Evolutionary conservation across 495 filamentous ascomycete species (phyloP).

Genomic region (Neurospora tetraspora): DNA sequence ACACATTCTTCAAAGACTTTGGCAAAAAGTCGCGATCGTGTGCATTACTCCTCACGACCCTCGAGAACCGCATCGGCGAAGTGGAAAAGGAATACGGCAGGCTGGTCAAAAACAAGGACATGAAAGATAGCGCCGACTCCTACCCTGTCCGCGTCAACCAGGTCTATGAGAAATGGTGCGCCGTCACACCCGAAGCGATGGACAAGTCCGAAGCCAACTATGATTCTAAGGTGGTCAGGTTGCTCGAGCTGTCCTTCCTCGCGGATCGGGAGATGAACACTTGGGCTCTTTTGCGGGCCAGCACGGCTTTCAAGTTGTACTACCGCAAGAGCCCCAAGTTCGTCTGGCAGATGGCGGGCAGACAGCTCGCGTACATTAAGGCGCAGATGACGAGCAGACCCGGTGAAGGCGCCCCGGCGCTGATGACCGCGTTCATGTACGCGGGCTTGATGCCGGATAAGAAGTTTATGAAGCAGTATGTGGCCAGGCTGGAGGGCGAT

Average conservation of each 20-base stretch:
- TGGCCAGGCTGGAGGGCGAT: conserved; percentile 13
- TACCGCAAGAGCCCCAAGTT: conserved; percentile 30
- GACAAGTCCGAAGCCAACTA: conserved; percentile 9
- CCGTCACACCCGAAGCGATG: conserved; percentile 27
- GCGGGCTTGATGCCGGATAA: conserved; percentile 32
- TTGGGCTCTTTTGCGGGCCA: conserved; percentile 55
- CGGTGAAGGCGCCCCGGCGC: conserved; percentile 5
- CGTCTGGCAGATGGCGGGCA: conserved; percentile 55
- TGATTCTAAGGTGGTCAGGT: conserved; percentile 19
- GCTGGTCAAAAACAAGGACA: conserved; percentile 5
- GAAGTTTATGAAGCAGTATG: conserved; percentile 22
- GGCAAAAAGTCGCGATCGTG: conserved; percentile 18
- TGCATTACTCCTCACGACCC: conserved; percentile 16
- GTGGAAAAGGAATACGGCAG: conserved; percentile 23
- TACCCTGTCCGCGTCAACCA: conserved; percentile 32
- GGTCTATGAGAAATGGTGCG: conserved; percentile 33
- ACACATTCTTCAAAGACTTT: conserved; percentile 22
- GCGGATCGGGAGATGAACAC: conserved; percentile 19
- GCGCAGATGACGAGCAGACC: conserved; percentile 19
- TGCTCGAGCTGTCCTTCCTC: conserved; percentile 35
- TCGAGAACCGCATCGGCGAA: conserved; percentile 25
- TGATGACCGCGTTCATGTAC: conserved; percentile 35
- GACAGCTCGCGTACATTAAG: conserved; percentile 55
- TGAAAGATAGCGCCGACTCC: conserved; percentile 15
- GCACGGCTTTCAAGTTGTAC: conserved; percentile 42